Percentiles rank a stretch among this genome's conserved stretches.
Conservation (phyloP, 192 early-diverging fungal genomes). For the Coemansia sp. region DNA sequence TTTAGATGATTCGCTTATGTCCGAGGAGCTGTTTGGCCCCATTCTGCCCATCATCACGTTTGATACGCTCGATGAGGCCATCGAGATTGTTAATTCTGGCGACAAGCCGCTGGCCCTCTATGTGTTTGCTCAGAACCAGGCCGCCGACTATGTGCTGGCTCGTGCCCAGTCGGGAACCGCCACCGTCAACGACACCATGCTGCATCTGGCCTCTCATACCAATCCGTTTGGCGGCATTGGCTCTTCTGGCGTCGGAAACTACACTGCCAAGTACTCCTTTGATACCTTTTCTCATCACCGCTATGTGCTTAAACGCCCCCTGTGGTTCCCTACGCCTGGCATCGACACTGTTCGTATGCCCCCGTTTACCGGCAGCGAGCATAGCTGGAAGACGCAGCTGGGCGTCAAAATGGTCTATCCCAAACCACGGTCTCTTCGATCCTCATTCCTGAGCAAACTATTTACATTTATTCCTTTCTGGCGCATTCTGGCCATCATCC, state of each 20-base stretch:
- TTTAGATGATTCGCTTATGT: conserved; percentile 64
- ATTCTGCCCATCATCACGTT: conserved; percentile 76
- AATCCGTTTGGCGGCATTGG: conserved; percentile 92
- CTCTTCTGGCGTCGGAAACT: conserved; percentile 78
- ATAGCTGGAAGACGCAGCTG: conserved; percentile 39
- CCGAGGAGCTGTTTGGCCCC: conserved; percentile 90
- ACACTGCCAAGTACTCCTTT: conserved; percentile 78
- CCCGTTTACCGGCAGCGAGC: conserved; percentile 24
- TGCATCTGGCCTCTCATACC: conserved; percentile 55
- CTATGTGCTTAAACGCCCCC: conserved; percentile 51
- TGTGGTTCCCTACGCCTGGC: conserved; percentile 41
- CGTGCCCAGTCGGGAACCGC: conserved; percentile 74
- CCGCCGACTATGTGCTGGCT: conserved; percentile 60
- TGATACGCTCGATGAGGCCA: conserved; percentile 62
- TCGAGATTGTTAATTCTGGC: conserved; percentile 60
- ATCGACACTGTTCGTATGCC: conserved; percentile 36
- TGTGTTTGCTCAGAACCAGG: conserved; percentile 59
- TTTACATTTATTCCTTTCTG: conserved; percentile 40
- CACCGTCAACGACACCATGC: conserved; percentile 76
- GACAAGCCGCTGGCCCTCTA: conserved; percentile 82
- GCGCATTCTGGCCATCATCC: conserved; percentile 29
- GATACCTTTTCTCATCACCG: conserved; percentile 78
- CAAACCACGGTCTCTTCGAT: conserved; percentile 13
- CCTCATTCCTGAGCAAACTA: conserved; percentile 19
- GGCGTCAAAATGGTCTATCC: conserved; percentile 23